A percentile compares a stretch with the other conserved stretches of the same genome.
Evolutionary conservation across 495 filamentous ascomycete species (phyloP).

Genomic region (Aspergillus affinis): DNA sequence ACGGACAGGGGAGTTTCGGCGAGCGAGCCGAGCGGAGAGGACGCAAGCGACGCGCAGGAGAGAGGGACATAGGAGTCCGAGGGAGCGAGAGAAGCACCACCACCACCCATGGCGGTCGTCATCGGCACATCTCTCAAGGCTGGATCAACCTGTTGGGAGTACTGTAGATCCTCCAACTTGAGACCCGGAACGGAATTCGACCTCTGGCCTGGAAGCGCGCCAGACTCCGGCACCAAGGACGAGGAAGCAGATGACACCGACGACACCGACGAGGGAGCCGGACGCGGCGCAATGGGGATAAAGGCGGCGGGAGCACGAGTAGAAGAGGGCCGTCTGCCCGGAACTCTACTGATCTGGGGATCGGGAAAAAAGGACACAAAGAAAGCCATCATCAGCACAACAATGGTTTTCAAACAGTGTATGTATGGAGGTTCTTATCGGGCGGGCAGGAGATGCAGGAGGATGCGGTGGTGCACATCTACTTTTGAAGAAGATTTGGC

Average conservation of each 20-base stretch:
- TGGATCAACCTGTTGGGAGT: not conserved
- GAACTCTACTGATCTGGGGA: constrained; percentile 19
- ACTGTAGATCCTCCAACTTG: constrained; percentile 6
- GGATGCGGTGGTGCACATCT: constrained; percentile 15
- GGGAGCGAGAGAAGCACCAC: not conserved
- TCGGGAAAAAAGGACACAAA: not conserved
- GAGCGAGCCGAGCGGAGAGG: constrained; percentile 13
- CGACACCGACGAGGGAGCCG: constrained; percentile 21
- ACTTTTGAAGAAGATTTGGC: constrained; percentile 48
- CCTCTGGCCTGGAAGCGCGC: not conserved
- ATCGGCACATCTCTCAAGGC: not conserved
- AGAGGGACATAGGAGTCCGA: not conserved
- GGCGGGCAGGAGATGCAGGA: not conserved
- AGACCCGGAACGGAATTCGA: not conserved
- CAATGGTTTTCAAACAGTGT: not conserved
- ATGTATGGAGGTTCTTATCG: not conserved
- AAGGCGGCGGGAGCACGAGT: constrained; percentile 32
- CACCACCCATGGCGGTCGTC: too few species aligned
- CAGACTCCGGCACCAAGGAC: not conserved
- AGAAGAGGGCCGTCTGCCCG: constrained; percentile 36
- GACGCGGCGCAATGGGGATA: constrained; percentile 39
- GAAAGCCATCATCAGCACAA: constrained; percentile 32
- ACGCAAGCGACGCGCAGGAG: constrained; percentile 8
- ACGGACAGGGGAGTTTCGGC: constrained; percentile 17
- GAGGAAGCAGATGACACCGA: not conserved